Percentiles rank a stretch among this genome's conserved stretches.
Evolutionary conservation across 176 grass and related monocot genomes (phyloP).

Genomic region (bread wheat (Triticum aestivum)): IWGSC_CS_RefSeq_v2.1 NC_057801.1:483950352-483950851

Average conservation of each 20-base stretch:
- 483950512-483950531: not conserved
- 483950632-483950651: constrained; percentile 34
- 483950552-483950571: constrained; percentile 10
- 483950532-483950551: constrained; percentile 4
- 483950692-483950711: constrained; percentile 38
- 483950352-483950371: not conserved
- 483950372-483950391: not conserved
- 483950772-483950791: constrained; percentile 37
- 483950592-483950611: constrained; percentile 19
- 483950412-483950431: constrained; percentile 16
- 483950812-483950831: constrained; percentile 19
- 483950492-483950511: not conserved
- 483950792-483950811: constrained; percentile 31
- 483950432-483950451: constrained; percentile 6
- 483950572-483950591: constrained; percentile 11
- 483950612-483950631: constrained; percentile 46
- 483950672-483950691: constrained; percentile 22
- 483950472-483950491: not conserved
- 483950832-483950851: constrained; percentile 34
- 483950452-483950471: not conserved
- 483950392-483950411: not conserved
- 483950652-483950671: constrained; percentile 36
- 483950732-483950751: constrained; percentile 36
- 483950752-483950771: constrained; percentile 26
- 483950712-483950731: constrained; percentile 32